Evolutionary conservation across 2,329 filamentous ascomycete genomes (phyloP).

Genomic region (Colletotrichum theobromicola): DNA sequence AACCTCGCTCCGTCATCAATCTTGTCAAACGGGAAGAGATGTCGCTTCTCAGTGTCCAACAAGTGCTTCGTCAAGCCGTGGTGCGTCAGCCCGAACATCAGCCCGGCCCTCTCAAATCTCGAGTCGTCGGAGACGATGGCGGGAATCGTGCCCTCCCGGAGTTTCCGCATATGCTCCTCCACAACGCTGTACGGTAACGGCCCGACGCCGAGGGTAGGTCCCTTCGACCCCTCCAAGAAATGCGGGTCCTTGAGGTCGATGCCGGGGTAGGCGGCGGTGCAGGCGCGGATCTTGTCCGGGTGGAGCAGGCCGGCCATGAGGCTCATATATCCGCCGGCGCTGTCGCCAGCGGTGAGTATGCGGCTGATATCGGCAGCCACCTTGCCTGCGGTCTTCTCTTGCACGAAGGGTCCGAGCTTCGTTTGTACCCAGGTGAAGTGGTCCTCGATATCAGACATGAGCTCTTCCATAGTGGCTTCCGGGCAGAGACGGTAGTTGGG

Average conservation of each 20-base stretch:
- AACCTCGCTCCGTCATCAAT: not conserved
- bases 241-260: slow-evolving; percentile 19
- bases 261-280: slow-evolving; percentile 25
- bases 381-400: slow-evolving; percentile 18
- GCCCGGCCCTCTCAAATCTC: not conserved
- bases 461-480: slow-evolving; percentile 26
- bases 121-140: not conserved
- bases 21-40: not conserved
- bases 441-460: slow-evolving; percentile 30
- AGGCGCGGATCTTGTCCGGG: slow-evolving; percentile 21
- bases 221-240: not conserved
- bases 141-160: not conserved
- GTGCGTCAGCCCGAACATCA: not conserved
- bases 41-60: not conserved
- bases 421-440: slow-evolving; percentile 29
- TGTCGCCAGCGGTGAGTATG: slow-evolving; percentile 1
- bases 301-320: slow-evolving; percentile 26
- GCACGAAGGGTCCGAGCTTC: slow-evolving; percentile 18
- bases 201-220: not conserved
- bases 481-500: slow-evolving; percentile 30
- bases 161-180: not conserved
- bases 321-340: slow-evolving; percentile 29
- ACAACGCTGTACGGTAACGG: not conserved
- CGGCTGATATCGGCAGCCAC: slow-evolving; percentile 8
- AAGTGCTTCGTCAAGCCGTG: not conserved